Conservation (phyloP, 1,284 basidiomycete genomes). For the Microbotryum lychnidis-dioicae region DNA sequence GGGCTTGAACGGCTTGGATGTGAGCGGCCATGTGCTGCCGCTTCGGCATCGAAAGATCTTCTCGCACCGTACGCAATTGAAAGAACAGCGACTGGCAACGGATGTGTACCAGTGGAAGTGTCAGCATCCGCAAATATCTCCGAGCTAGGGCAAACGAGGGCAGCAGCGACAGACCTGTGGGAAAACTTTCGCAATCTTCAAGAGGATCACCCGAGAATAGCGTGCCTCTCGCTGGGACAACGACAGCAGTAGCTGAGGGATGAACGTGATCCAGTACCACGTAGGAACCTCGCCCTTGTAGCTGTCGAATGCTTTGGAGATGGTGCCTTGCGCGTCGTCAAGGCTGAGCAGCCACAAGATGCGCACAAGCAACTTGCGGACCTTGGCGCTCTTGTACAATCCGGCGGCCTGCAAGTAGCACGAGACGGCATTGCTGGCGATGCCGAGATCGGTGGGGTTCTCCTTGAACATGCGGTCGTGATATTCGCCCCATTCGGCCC, state of each 20-base stretch:
- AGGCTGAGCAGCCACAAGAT: slow-evolving; percentile 94
- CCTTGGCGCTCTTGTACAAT: slow-evolving; percentile 89
- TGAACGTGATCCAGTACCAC: slow-evolving; percentile 99
- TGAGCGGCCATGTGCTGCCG: slow-evolving; percentile 34
- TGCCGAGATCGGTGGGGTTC: slow-evolving; percentile 54
- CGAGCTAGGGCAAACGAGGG: background rate
- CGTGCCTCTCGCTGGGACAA: slow-evolving; percentile 86
- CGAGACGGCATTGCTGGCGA: slow-evolving; percentile 87
- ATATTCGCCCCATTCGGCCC: slow-evolving; percentile 97
- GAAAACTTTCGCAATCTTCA: slow-evolving; percentile 84
- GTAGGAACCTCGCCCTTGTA: slow-evolving; percentile 95
- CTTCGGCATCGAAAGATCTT: slow-evolving; percentile 60
- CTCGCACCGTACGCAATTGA: slow-evolving; percentile 80
- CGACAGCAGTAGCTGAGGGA: slow-evolving; percentile 89
- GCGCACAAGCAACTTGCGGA: slow-evolving; percentile 80
- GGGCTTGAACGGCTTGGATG: slow-evolving; percentile 3
- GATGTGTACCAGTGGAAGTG: background rate
- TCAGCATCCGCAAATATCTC: slow-evolving; percentile 9
- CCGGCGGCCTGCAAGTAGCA: slow-evolving; percentile 98
- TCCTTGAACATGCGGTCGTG: slow-evolving; percentile 86
- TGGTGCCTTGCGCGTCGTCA: slow-evolving; percentile 67
- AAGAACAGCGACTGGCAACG: slow-evolving; percentile 79
- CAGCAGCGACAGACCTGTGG: slow-evolving; percentile 62
- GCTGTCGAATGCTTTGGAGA: slow-evolving; percentile 85
- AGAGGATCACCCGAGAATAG: slow-evolving; percentile 80